Percentiles rank a stretch among this genome's conserved stretches.
Evolutionary conservation across 805 yeast species (phyloP).

Genomic region (Zygosaccharomyces kombuchaensis): DNA sequence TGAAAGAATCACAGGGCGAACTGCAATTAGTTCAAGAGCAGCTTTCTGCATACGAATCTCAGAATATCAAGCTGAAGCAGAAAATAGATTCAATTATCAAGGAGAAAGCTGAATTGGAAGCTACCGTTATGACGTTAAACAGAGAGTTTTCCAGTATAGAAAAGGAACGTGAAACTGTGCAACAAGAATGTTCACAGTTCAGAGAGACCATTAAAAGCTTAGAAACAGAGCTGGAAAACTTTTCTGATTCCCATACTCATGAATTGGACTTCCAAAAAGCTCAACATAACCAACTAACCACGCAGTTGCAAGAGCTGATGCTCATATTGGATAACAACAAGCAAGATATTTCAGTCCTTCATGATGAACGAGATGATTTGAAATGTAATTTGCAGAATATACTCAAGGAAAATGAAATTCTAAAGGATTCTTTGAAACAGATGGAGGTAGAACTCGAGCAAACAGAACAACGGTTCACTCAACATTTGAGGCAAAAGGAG

Average conservation of each 20-base stretch:
- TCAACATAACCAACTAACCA: constrained; percentile 19
- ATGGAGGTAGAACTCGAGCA: constrained; percentile 36
- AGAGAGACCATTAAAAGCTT: constrained; percentile 39
- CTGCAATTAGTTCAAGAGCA: constrained; percentile 52
- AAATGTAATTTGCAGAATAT: constrained; percentile 24
- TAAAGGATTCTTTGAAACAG: constrained; percentile 35
- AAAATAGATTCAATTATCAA: constrained; percentile 33
- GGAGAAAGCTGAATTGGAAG: constrained; percentile 35
- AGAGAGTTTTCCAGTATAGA: constrained; percentile 46
- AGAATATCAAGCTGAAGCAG: constrained; percentile 36
- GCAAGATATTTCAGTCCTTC: constrained; percentile 30
- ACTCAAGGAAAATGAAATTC: constrained; percentile 9
- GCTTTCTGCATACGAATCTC: constrained; percentile 44
- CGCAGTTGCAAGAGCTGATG: constrained; percentile 39
- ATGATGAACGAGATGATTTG: constrained; percentile 38
- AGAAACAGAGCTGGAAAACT: constrained; percentile 37
- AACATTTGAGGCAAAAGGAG: constrained; percentile 22
- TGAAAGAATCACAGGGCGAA: constrained; percentile 66
- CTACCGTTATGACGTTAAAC: constrained; percentile 36
- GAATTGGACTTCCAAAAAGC: constrained; percentile 27
- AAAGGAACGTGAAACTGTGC: constrained; percentile 47
- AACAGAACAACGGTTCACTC: constrained; percentile 11
- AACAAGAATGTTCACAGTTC: constrained; percentile 50
- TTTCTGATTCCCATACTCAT: constrained; percentile 37
- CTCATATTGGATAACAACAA: constrained; percentile 36